Evolutionary conservation across 164 flowering plant species (phyloP).

Genomic region (Tetracentron sinense): DNA sequence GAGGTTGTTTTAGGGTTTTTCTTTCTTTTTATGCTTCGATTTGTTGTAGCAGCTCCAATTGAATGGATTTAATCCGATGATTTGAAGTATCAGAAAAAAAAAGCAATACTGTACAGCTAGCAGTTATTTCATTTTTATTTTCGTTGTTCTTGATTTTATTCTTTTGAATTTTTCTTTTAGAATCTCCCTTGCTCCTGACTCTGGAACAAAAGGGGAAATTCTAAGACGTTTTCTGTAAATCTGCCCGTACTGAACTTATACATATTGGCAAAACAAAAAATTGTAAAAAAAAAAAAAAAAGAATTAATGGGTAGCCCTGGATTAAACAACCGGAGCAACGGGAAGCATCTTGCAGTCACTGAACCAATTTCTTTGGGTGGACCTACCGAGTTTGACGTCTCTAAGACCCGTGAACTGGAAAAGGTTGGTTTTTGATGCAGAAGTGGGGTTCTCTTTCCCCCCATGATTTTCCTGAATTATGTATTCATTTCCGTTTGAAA

Average conservation of each 20-base stretch:
- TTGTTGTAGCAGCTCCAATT: background rate
- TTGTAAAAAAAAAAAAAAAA: background rate
- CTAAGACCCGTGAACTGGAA: constrained; percentile 41
- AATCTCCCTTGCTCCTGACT: constrained; percentile 6
- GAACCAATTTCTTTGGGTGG: constrained; percentile 55
- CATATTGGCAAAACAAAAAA: no score
- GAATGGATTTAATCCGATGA: background rate
- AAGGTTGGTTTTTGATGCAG: constrained; percentile 31
- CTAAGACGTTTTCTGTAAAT: background rate
- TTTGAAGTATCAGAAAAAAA: background rate
- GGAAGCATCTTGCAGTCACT: constrained; percentile 31
- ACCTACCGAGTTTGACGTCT: constrained; percentile 40
- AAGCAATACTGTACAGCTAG: background rate
- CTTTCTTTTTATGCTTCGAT: background rate
- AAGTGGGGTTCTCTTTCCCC: background rate
- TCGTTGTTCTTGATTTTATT: background rate
- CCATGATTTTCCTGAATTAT: no score
- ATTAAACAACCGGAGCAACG: constrained; percentile 12
- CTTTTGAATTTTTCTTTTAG: background rate
- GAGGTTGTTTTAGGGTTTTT: background rate
- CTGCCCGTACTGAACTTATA: background rate
- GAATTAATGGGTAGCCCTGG: constrained; percentile 21
- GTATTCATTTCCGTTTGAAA: no score
- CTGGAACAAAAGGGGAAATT: constrained; percentile 7
- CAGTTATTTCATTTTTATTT: background rate